Percentiles rank a stretch among this genome's conserved stretches.
These are phyloP conservation scores for Simplicillium sp. DNA, from an alignment of 2,329 filamentous ascomycete genomes.

Conservation along the genomic window DNA sequence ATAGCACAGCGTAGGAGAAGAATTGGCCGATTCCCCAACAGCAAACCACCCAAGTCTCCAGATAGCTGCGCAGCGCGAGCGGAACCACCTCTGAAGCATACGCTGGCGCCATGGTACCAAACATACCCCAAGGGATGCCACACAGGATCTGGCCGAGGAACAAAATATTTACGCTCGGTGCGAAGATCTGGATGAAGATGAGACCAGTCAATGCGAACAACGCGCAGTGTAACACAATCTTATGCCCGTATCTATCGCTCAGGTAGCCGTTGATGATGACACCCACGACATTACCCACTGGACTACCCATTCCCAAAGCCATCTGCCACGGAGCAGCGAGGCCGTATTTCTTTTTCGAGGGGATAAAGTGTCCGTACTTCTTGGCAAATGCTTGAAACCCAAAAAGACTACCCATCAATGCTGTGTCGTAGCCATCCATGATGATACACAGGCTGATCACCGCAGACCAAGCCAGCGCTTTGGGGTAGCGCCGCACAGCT, in stretches of 20 bases:
- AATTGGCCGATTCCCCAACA: conserved; percentile 29
- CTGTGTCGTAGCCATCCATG: conserved; percentile 24
- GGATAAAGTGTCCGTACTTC: conserved; percentile 7
- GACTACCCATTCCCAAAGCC: not conserved
- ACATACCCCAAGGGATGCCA: conserved; percentile 27
- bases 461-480: conserved; percentile 20
- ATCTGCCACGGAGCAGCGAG: conserved; percentile 19
- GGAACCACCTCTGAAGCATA: conserved; percentile 31
- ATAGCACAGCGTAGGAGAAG: conserved; percentile 16
- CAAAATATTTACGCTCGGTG: conserved; percentile 24
- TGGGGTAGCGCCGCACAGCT: conserved; percentile 11
- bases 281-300: conserved; percentile 7
- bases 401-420: conserved; percentile 17
- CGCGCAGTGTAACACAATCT: conserved; percentile 43
- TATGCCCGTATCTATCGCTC: conserved; percentile 10
- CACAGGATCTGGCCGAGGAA: conserved; percentile 32
- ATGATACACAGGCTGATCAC: conserved; percentile 20
- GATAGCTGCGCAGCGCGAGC: conserved; percentile 21
- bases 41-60: conserved; percentile 28
- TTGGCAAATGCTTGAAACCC: conserved; percentile 17
- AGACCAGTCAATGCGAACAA: conserved; percentile 21
- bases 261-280: conserved; percentile 10
- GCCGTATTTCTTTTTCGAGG: conserved; percentile 21
- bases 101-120: conserved; percentile 27
- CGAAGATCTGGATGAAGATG: conserved; percentile 13